Evolutionary conservation across 2,329 filamentous ascomycete genomes (phyloP).

Genomic region (Ceratocystis cubensis): DNA sequence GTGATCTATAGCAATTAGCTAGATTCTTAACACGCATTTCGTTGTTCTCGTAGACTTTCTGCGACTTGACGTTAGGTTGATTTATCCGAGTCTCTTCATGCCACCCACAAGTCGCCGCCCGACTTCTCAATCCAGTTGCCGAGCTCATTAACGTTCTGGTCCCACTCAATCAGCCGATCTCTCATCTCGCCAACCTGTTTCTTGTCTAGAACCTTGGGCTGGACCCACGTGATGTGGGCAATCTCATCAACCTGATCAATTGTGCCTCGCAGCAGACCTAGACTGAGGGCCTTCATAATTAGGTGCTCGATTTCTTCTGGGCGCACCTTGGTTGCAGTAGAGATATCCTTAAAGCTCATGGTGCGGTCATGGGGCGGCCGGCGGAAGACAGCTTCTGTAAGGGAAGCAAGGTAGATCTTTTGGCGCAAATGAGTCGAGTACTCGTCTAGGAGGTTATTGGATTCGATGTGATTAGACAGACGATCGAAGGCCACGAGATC

Average conservation of each 20-base stretch:
- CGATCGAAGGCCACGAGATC: slow-evolving; percentile 80
- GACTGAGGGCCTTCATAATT: slow-evolving; percentile 96
- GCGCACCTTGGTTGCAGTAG: slow-evolving; percentile 81
- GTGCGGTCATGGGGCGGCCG: slow-evolving; percentile 89
- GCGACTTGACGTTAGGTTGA: background rate
- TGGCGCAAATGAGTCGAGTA: slow-evolving; percentile 80
- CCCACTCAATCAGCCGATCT: slow-evolving; percentile 80
- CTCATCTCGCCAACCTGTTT: slow-evolving; percentile 91
- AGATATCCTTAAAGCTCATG: slow-evolving; percentile 82
- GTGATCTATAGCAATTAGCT: background rate
- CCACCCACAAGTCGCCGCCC: slow-evolving; percentile 92
- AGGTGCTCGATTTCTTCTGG: slow-evolving; percentile 91
- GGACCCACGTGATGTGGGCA: slow-evolving; percentile 95
- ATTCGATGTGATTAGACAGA: slow-evolving; percentile 65
- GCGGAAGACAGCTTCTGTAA: slow-evolving; percentile 93
- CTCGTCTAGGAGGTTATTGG: slow-evolving; percentile 65
- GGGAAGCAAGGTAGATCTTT: slow-evolving; percentile 92
- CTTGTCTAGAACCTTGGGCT: slow-evolving; percentile 95
- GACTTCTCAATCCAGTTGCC: slow-evolving; percentile 94
- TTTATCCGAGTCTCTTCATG: slow-evolving; percentile 34
- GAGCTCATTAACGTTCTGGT: slow-evolving; percentile 85
- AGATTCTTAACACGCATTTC: slow-evolving; percentile 7
- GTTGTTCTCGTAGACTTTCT: slow-evolving; percentile 13
- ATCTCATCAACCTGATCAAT: slow-evolving; percentile 95
- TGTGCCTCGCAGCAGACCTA: slow-evolving; percentile 77